phyloP scores from a whole-genome alignment of 768 basidiomycete species.

The Psilocybe cubensis region DNA sequence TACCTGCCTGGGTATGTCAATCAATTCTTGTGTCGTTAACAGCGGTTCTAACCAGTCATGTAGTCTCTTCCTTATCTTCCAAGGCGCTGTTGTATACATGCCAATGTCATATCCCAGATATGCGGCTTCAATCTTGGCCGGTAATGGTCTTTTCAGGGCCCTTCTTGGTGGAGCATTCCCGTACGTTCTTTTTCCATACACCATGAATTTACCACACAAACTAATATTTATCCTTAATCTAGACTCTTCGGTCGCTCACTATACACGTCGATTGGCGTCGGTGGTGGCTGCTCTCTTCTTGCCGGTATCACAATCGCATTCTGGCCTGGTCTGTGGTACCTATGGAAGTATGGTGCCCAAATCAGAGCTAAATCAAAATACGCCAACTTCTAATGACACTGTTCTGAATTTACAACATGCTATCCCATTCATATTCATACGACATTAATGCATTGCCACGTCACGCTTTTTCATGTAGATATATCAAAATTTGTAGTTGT shows the following conservation, averaged over 20 bases:
- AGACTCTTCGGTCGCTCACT: background rate
- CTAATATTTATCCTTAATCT: background rate
- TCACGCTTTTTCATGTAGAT: background rate
- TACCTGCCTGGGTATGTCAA: background rate
- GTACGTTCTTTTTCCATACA: background rate
- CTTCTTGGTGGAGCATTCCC: constrained; percentile 1
- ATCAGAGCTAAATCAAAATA: background rate
- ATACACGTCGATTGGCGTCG: background rate
- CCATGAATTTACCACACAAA: background rate
- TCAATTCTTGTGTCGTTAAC: background rate
- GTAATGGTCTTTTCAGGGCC: background rate
- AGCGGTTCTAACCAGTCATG: background rate
- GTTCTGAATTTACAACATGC: background rate
- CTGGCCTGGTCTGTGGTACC: background rate
- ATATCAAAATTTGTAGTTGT: background rate
- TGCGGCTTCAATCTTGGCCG: background rate
- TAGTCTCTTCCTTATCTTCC: background rate
- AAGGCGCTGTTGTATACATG: background rate
- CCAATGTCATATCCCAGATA: background rate
- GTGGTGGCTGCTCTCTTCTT: constrained; percentile 5
- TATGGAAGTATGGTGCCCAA: background rate
- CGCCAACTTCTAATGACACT: background rate
- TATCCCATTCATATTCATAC: background rate
- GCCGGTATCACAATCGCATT: constrained; percentile 1
- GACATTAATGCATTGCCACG: background rate